Base-by-base conservation (phyloP, 73 alveolate species). In the Paramecium tetraurelia region DNA sequence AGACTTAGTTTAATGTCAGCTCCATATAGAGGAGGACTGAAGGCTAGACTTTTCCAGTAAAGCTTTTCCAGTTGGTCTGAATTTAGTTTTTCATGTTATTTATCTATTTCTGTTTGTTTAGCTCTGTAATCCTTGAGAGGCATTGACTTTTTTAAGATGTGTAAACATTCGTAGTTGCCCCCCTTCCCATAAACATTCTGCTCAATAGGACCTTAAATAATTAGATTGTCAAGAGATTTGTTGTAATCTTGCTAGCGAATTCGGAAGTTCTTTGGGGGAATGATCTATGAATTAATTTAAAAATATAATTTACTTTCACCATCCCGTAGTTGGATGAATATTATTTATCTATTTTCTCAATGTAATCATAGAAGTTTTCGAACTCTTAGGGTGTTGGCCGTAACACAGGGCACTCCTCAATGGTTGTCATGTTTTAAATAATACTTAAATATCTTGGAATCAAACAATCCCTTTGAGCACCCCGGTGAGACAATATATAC, bases 11-110 rank as follows among this genome's bases (percentile, higher is more conserved):
- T 69, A 33, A 96, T 92, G 80, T 96, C 99, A 14, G 99, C 98
- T 22, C 99, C 99, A 43, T 96, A 96, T 1, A 96, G 93, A 35
- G 99, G 98, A 36, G 99, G 95, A 72, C 95, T 93, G 43, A 92
- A 94, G 85, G 96, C 95, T 22, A 96, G 69, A 12, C 95, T 94
- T 72, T 86, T 94, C 99, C 99, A 96, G 72, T 95, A 96, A 95
- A 94, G 95, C 46, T 86, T 86, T 93, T 96, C 99, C 7, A 95
- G 85, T 59, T 95, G 93, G 16, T 93, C 95, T 20, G 72, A 86
- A 22, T 95, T 75, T 59, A 92, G 94, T 29, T 86, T 85, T 7
- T 72, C 92, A n/a, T 71, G 71, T 5, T 59, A 24, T 71, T 57
- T 92, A 43, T 96, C 98, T 40, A 83, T 80, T 68, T 89, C 94